Evolutionary conservation across 345 rosid genomes (phyloP), one percentile per base, ranked within the genome.

Genomic region (Kandelia obovata): DNA sequence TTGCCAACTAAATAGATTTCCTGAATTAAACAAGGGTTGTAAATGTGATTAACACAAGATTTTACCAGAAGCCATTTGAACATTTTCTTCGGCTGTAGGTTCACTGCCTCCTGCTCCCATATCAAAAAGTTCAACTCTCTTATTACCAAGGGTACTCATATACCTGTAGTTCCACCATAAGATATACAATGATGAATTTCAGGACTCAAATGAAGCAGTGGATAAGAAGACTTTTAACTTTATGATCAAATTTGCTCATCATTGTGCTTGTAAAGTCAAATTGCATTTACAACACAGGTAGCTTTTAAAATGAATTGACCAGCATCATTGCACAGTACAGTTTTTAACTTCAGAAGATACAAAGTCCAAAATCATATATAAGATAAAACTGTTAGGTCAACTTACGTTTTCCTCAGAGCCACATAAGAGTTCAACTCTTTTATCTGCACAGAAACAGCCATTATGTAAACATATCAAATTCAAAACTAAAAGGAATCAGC

Each of bases 341-440:
- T 15, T 23, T 55, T 56, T 56, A 56, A 23, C 17, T 23, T 61
- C 47, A 53, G 6, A 53, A 30, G 34, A 26, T 25, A 11, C 15
- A 62, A 55, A 62, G 20, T 67, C 67, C 16, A 32, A 67, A 26
- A 49, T 27, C 66, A 69, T 52, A 43, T 13, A 43, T 43, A 43
- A 19, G 61, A 69, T 19, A 58, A 61, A 61, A 39, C 15, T 43
- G 62, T 28, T 16, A 27, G 26, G 49, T 43, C 49, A 55, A 84
- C 95, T 87, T 67, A 94, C 98, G 95, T 89, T 84, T 94, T 94
- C 77, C 98, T 88, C 76, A 89, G 74, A 15, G 90, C 92, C 69
- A 91, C 98, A 46, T 91, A 94, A 19, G 98, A 87, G 81, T 94
- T 91, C 73, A 94, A 86, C 82, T 94, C 98, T 76, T 91, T 94